Evolutionary conservation across 139 green algal species (phyloP).

Genomic region (Coccomyxa sp.): DNA sequence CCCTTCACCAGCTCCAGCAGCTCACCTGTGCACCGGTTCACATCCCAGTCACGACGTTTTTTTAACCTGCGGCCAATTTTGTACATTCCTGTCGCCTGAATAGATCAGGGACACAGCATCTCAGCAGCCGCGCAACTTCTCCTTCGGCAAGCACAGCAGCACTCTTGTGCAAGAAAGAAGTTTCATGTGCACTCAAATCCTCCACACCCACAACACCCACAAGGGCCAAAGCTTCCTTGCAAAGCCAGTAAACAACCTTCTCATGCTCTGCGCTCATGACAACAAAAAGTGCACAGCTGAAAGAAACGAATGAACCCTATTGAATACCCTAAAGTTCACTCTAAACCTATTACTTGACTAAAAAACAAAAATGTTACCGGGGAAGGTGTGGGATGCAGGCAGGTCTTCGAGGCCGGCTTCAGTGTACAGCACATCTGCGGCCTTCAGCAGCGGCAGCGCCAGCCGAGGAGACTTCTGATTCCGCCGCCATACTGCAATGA

Average conservation of each 20-base stretch:
- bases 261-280: too few relatives aligned
- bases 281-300: too few relatives aligned
- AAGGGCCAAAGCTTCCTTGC: too few relatives aligned
- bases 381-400: background rate
- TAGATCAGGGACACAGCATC: background rate
- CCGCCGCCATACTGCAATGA: conserved; percentile 35
- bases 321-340: too few relatives aligned
- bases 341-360: too few relatives aligned
- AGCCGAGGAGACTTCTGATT: conserved; percentile 39
- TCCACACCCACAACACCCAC: background rate
- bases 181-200: background rate
- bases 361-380: too few relatives aligned
- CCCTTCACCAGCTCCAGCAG: conserved; percentile 42
- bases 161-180: background rate
- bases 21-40: conserved; percentile 16
- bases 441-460: conserved; percentile 44
- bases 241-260: too few relatives aligned
- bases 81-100: too few relatives aligned
- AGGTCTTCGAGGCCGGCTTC: background rate
- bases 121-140: background rate
- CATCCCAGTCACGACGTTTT: background rate
- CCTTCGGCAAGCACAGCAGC: background rate
- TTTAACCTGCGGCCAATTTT: background rate
- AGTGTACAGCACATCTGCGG: conserved; percentile 39
- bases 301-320: too few relatives aligned